Evolutionary conservation across 192 early-diverging fungal species (phyloP), one percentile per base, ranked within the genome.

Genomic region (Jimgerdemannia lactiflua): DNA sequence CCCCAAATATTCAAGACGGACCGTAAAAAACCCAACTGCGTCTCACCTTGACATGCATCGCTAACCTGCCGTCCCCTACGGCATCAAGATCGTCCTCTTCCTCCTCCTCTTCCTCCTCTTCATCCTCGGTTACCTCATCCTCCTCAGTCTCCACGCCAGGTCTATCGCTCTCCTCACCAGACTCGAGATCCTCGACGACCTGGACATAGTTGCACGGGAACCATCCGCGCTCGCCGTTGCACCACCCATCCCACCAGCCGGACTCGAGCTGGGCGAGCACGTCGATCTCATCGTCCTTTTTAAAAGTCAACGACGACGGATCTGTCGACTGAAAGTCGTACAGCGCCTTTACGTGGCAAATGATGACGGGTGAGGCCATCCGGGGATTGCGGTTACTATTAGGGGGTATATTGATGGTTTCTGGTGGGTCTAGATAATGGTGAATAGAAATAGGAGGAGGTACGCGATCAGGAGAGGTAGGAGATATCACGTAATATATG

Each of bases 171-270:
- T 29, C 29, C 29, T 29, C 29, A 29, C 29, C 29, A 9, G 7
- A 9, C 67, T 41, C 29, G 0, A 0, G 19, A 19, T 70, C 67
- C 14, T 77, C 72, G 4, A 91, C 70, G 64, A 87, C 82, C 78
- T 89, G 82, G 54, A 95, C 92, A 83, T 95, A 95, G 85, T 95
- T 95, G 65, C 92, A 92, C 3, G 95, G 95, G 83, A 97, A 97
- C 94, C 95, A 94, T n/a, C 98, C 98, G 71, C 95, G 86, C 76
- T 88, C 83, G 65, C 88, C 92, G 70, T 87, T 86, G 77, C 91
- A 71, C 81, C 91, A 79, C 17, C 98, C 98, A 75, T 97, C 95
- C 98, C 98, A 99, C 98, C 98, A 99, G 14, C 97, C 98, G 1
- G 94, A 94, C 73, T 92, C 90, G 42, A 98, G 91, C 74, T 94